Evolutionary conservation across 805 yeast species (phyloP), one percentile per base, ranked within the genome.

Genomic region (Metschnikowia colocasiae): DNA sequence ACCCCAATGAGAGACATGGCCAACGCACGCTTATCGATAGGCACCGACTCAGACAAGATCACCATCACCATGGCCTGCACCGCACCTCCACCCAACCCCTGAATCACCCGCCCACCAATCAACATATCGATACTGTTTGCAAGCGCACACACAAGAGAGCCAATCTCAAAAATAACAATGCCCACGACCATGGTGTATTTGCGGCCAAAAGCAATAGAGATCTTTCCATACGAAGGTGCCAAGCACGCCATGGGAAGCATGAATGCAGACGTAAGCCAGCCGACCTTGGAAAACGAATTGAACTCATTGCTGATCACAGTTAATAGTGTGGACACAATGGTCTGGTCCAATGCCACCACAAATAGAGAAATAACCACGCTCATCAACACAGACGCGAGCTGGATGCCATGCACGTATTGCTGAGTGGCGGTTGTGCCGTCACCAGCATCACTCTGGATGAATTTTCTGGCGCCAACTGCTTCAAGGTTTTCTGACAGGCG

Each of bases 21-120:
- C 30, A 72, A 51, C 0, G 79, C 63, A 43, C 78, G 62, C 46
- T 61, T 67, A 20, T 62, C 54, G 2, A 69, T 61, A 6, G 83
- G 79, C 3, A 79, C 77, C 3, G 75, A 61, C 55, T 83, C 87
- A 2, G 85, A 73, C 9, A 77, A 67, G 23, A 85, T 77, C 26
- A 83, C 78, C 50, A 77, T 71, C 4, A 75, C 77, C 62, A 82
- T 65, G 1, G 82, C 69, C 55, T 79, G 82, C 40, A 83, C 74
- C 22, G 86, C 86, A 31, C 87, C 84, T 8, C 83, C 89, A 13
- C 91, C 92, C 29, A 81, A 59, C 43, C 94, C 94, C 45, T 81
- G 80, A 18, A 85, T 65, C 6, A 80, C 83, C 56, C 95, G 73
- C 1, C 89, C 91, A 3, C 82, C 88, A 49, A 85, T 82, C 40